Evolutionary conservation across 2,329 filamentous ascomycete species (phyloP).

Genomic region (Pezicula radicicola): DNA sequence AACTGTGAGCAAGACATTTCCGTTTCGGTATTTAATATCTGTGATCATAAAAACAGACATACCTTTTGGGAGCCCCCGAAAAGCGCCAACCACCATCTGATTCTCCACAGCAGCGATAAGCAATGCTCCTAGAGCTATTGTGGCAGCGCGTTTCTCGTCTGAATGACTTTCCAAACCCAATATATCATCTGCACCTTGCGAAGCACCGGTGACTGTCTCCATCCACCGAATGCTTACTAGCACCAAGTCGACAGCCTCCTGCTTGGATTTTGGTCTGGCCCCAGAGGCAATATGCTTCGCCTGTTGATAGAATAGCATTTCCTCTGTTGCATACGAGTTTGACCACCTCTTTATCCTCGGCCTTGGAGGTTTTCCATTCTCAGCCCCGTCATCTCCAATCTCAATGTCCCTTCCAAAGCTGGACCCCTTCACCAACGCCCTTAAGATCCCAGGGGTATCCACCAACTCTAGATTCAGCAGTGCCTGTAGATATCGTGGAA

Average conservation of each 20-base stretch:
- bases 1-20: no score
- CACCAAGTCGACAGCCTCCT: conserved; percentile 49
- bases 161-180: conserved; percentile 37
- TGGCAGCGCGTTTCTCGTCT: conserved; percentile 57
- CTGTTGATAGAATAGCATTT: conserved; percentile 28
- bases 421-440: conserved; percentile 52
- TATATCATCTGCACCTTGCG: conserved; percentile 40
- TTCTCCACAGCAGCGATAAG: conserved; percentile 62
- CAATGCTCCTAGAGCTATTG: conserved; percentile 62
- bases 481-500: conserved; percentile 56
- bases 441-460: conserved; percentile 52
- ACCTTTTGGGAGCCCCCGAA: conserved; percentile 46
- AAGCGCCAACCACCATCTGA: conserved; percentile 46
- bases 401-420: conserved; percentile 14
- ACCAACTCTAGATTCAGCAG: conserved; percentile 50
- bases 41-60: not conserved
- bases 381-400: not conserved
- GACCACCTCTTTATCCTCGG: conserved; percentile 40
- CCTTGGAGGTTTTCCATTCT: conserved; percentile 1
- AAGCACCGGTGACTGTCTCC: conserved; percentile 50
- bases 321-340: conserved; percentile 47
- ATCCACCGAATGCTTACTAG: conserved; percentile 56
- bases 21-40: no score
- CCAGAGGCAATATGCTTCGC: conserved; percentile 38
- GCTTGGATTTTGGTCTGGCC: conserved; percentile 40